phyloP scores from a whole-genome alignment of 129 eudicot species.

The Pulicaria dysenterica region DNA sequence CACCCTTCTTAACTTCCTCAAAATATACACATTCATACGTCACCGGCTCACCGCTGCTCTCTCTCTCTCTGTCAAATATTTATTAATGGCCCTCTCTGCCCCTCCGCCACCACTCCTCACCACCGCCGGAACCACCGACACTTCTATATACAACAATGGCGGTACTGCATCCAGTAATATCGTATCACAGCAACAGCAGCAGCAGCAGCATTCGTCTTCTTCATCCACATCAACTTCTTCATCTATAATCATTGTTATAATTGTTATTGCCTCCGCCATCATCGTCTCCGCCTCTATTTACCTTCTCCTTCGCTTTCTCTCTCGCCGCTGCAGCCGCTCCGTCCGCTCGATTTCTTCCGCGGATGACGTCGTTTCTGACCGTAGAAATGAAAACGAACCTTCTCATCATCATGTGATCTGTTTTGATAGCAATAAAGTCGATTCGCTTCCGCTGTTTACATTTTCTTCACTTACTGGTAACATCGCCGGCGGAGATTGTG shows the following conservation, averaged over 20 bases:
- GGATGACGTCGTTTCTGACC: slow-evolving; percentile 40
- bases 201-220: slow-evolving; percentile 31
- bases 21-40: slow-evolving; percentile 23
- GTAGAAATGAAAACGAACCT: slow-evolving; percentile 10
- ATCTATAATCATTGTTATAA: slow-evolving; percentile 47
- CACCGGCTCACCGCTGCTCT: slow-evolving; percentile 12
- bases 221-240: slow-evolving; percentile 38
- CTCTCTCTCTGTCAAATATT: not conserved
- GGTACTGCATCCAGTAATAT: slow-evolving; percentile 2
- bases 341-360: slow-evolving; percentile 34
- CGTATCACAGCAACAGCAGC: slow-evolving; percentile 16
- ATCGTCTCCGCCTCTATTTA: slow-evolving; percentile 68
- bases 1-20: slow-evolving; percentile 27
- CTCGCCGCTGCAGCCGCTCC: slow-evolving; percentile 59
- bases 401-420: slow-evolving; percentile 35
- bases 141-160: slow-evolving; percentile 20
- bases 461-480: slow-evolving; percentile 66
- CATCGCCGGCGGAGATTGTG: slow-evolving; percentile 62
- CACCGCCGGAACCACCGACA: slow-evolving; percentile 21
- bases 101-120: slow-evolving; percentile 36
- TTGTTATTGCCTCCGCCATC: slow-evolving; percentile 64
- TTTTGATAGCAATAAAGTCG: slow-evolving; percentile 27
- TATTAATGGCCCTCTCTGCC: slow-evolving; percentile 24
- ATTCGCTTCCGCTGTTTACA: slow-evolving; percentile 70
- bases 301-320: slow-evolving; percentile 62